phyloP scores from a whole-genome alignment of 2,329 filamentous ascomycete genomes.

The Mycogone perniciosa region DNA sequence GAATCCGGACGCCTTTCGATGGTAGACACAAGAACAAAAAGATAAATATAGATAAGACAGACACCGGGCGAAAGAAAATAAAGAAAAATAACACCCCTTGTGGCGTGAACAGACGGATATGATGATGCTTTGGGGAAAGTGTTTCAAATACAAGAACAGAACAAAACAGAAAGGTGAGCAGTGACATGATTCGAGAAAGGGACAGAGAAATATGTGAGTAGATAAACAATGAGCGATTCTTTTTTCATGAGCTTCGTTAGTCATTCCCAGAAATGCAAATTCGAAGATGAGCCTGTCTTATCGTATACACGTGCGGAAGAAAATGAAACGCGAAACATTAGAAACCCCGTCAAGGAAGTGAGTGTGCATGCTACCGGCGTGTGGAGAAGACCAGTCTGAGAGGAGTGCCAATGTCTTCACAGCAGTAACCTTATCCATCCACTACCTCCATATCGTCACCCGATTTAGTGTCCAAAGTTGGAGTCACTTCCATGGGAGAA shows the following conservation, averaged over 20 bases:
- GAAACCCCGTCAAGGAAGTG: too few relatives aligned
- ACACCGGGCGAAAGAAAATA: neutral
- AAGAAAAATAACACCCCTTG: neutral
- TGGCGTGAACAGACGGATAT: neutral
- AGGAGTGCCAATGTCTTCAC: neutral
- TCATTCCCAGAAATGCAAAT: neutral
- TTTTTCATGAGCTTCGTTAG: neutral
- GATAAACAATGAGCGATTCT: neutral
- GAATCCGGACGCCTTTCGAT: too few relatives aligned
- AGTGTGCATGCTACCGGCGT: too few relatives aligned
- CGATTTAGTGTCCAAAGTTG: slow-evolving; percentile 19
- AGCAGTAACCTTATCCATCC: slow-evolving; percentile 17
- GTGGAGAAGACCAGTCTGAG: too few relatives aligned
- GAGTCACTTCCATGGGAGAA: slow-evolving; percentile 18
- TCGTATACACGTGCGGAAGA: too few relatives aligned
- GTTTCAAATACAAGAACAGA: neutral
- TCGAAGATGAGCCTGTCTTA: neutral
- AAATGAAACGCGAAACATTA: too few relatives aligned
- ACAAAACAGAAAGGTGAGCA: neutral
- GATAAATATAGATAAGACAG: neutral
- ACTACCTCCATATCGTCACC: slow-evolving; percentile 21
- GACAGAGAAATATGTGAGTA: neutral
- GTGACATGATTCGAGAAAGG: neutral
- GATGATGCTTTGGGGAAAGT: neutral
- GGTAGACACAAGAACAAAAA: neutral